phyloP scores from a whole-genome alignment of 2,329 filamentous ascomycete genomes.

The Talaromyces sp. region DNA sequence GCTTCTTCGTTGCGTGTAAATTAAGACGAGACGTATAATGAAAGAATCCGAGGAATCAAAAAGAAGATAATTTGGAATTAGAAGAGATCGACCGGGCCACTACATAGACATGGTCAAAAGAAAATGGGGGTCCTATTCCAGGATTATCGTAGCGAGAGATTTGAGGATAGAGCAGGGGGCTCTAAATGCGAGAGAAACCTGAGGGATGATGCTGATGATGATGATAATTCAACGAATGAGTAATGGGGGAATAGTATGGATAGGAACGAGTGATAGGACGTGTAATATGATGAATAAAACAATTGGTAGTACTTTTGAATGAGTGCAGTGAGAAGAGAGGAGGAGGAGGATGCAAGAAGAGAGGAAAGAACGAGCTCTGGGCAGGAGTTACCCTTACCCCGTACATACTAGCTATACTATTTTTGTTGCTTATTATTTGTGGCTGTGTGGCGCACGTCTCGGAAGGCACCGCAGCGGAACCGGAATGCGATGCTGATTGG shows the following conservation, averaged over 20 bases:
- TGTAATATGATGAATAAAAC: neutral
- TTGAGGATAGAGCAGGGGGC: neutral
- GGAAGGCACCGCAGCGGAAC: neutral
- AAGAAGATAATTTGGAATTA: neutral
- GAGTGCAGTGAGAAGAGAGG: neutral
- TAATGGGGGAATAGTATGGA: neutral
- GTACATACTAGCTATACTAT: neutral
- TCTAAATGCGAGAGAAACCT: neutral
- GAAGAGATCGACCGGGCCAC: neutral
- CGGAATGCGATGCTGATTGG: no score
- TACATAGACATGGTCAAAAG: neutral
- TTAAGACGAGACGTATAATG: constrained; percentile 13
- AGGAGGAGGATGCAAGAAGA: neutral
- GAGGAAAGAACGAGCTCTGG: neutral
- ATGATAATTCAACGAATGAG: neutral
- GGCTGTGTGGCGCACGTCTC: constrained; percentile 4
- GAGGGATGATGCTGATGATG: neutral
- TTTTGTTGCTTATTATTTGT: neutral
- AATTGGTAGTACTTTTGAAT: neutral
- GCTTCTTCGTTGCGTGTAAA: neutral
- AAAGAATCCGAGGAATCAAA: neutral
- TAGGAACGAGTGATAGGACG: neutral
- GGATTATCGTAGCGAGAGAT: neutral
- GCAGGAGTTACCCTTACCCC: neutral
- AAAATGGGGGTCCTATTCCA: neutral